phyloP scores from a whole-genome alignment of 352 stramenopile species.

The Pythium aquatile region DNA sequence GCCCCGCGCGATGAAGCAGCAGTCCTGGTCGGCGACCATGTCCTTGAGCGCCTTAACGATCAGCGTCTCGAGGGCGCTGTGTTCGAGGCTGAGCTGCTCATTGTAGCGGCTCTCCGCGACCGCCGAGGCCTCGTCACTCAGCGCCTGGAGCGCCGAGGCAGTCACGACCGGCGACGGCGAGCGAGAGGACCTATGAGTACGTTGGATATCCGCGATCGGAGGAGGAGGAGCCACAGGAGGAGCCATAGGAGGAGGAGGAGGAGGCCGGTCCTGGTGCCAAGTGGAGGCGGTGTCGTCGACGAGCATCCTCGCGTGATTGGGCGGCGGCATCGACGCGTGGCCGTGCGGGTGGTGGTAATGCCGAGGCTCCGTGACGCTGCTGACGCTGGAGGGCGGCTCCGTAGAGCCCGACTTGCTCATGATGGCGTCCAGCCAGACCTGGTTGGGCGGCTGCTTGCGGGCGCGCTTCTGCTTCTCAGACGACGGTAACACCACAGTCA shows the following conservation, averaged over 20 bases:
- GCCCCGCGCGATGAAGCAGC: conserved; percentile 73
- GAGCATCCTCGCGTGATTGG: conserved; percentile 7
- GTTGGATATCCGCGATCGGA: background rate
- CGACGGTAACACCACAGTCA: background rate
- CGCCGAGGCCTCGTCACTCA: background rate
- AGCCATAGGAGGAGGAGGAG: background rate
- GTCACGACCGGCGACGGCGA: conserved; percentile 17
- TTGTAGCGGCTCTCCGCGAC: background rate
- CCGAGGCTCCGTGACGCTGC: background rate
- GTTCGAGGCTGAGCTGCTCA: conserved; percentile 39
- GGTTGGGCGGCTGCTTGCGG: conserved; percentile 44
- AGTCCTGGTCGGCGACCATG: conserved; percentile 53
- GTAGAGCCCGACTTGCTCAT: conserved; percentile 55
- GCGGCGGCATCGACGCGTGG: background rate
- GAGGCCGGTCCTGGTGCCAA: background rate
- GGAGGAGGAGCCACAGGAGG: background rate
- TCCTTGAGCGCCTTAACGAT: conserved; percentile 58
- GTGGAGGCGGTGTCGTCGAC: background rate
- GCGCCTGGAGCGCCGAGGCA: background rate
- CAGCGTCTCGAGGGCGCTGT: conserved; percentile 37
- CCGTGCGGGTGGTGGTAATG: background rate
- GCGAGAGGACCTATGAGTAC: background rate
- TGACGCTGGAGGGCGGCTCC: conserved; percentile 25
- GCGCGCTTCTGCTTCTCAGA: conserved; percentile 14
- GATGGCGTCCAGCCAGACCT: conserved; percentile 72